Evolutionary conservation across 345 rosid genomes (phyloP).

Genomic region (Atalantia buxifolia): DNA sequence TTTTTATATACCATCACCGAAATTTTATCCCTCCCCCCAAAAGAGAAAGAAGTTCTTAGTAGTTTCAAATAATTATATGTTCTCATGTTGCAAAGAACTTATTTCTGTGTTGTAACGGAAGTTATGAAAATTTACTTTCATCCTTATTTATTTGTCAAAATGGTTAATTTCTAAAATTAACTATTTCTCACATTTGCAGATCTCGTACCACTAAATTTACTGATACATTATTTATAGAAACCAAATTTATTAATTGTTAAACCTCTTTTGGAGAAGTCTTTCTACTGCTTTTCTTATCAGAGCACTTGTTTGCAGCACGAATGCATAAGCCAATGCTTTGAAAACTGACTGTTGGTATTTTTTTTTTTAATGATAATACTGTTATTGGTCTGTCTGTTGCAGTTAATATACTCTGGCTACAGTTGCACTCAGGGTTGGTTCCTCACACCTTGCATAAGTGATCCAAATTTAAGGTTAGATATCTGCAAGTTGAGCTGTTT

Average conservation of each 20-base stretch:
- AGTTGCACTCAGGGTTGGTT: constrained; percentile 98
- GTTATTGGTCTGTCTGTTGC: constrained; percentile 25
- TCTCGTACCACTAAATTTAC: background rate
- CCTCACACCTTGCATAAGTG: constrained; percentile 80
- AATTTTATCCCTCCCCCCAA: background rate
- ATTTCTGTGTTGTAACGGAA: background rate
- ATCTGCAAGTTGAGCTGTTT: background rate
- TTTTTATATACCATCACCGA: background rate
- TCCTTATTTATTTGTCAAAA: background rate
- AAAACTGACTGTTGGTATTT: background rate
- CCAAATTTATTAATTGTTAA: background rate
- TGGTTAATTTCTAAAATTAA: background rate
- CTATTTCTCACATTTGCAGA: background rate
- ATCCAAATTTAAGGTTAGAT: constrained; percentile 84
- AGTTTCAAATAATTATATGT: background rate
- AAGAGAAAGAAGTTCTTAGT: background rate
- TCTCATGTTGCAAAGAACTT: background rate
- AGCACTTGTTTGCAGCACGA: background rate
- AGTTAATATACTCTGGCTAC: constrained; percentile 92
- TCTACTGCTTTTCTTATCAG: background rate
- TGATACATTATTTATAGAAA: background rate
- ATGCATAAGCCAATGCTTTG: background rate
- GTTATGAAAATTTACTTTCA: background rate
- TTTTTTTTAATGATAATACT: background rate
- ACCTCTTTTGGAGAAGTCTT: background rate